Evolutionary conservation across 192 early-diverging fungal species (phyloP), one percentile per base, ranked within the genome.

Genomic region (Rhizoclosmatium sp.): DNA sequence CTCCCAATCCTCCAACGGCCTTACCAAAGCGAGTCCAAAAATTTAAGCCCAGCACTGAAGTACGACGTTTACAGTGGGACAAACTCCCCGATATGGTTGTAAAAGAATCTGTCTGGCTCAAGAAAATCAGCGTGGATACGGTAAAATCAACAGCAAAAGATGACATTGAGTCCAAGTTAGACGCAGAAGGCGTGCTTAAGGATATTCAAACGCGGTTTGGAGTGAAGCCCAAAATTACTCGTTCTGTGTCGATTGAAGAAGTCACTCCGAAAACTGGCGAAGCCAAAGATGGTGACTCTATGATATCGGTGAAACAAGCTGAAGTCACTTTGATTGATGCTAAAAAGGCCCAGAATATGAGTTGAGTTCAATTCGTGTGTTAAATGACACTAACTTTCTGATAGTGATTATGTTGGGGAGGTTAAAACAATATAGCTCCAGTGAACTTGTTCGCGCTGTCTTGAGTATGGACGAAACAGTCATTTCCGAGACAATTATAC

Each of bases 311-410:
- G 19, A 67, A 82, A 42, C 39, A 46, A 2, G 39, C 69, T 39
- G 82, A 82, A 69, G 76, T 87, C 1, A 68, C 75, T 9, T 45
- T 87, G 62, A 83, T 87, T 54, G 83, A 87, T 77, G 73, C 72
- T 47, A 85, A 82, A 64, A 82, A 82, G 68, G 86, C 83, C 3
- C 86, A 87, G 51, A 87, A 85, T 67, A 81, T 87, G 42, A 85
- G 86, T 87, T 72, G 71, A 79, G 70, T 56, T 47, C 5, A 67
- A 10, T 49, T 12, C 65, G 56, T 74, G 3, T 47, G 41, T 21
- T 79, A 14, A 3, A 61, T 39, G 44, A 49, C 51, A n/a, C 39
- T 46, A 2, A 2, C 23, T 44, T 41, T 54, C 67, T 42, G 16
- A 31, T 61, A 85, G 84, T 85, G 84, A 85, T 85, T 47, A 81